These are phyloP conservation scores for Butyriboletus appendiculatus DNA, from an alignment of 1,284 basidiomycete species.

Conservation along the genomic window DNA sequence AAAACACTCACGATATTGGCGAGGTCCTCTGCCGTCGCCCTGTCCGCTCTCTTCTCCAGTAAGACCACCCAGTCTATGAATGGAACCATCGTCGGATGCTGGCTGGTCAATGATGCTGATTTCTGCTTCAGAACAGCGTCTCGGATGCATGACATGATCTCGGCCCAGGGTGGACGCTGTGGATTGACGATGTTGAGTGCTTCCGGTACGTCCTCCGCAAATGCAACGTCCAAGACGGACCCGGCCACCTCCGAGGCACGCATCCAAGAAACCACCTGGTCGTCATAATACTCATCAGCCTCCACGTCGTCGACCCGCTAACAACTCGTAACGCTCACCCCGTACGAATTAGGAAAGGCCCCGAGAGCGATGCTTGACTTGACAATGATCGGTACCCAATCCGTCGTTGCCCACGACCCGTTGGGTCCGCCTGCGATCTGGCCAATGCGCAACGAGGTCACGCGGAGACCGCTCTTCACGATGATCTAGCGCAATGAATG, in stretches of 20 bases:
- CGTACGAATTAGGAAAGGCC: slow-evolving; percentile 5
- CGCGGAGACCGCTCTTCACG: slow-evolving; percentile 20
- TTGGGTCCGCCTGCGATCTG: slow-evolving; percentile 33
- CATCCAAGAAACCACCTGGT: slow-evolving; percentile 28
- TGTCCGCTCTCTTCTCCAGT: slow-evolving; percentile 16
- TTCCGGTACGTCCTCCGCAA: slow-evolving; percentile 12
- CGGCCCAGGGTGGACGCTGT: slow-evolving; percentile 12
- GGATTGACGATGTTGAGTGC: slow-evolving; percentile 27
- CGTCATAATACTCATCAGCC: neutral
- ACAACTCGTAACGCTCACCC: neutral
- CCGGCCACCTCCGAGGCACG: slow-evolving; percentile 20
- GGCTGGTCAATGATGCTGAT: neutral
- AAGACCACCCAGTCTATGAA: slow-evolving; percentile 20
- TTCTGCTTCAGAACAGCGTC: slow-evolving; percentile 10
- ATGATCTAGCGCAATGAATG: slow-evolving; percentile 22
- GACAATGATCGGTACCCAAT: slow-evolving; percentile 38
- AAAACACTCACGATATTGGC: slow-evolving; percentile 15
- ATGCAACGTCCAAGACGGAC: slow-evolving; percentile 21
- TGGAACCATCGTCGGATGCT: slow-evolving; percentile 10
- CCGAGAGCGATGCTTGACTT: slow-evolving; percentile 29
- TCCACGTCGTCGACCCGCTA: neutral
- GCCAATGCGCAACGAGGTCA: slow-evolving; percentile 33
- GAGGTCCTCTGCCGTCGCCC: slow-evolving; percentile 7
- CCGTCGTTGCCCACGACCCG: slow-evolving; percentile 34
- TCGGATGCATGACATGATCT: slow-evolving; percentile 16